phyloP scores from a whole-genome alignment of 345 rosid species.

The Alliaria petiolata region DNA sequence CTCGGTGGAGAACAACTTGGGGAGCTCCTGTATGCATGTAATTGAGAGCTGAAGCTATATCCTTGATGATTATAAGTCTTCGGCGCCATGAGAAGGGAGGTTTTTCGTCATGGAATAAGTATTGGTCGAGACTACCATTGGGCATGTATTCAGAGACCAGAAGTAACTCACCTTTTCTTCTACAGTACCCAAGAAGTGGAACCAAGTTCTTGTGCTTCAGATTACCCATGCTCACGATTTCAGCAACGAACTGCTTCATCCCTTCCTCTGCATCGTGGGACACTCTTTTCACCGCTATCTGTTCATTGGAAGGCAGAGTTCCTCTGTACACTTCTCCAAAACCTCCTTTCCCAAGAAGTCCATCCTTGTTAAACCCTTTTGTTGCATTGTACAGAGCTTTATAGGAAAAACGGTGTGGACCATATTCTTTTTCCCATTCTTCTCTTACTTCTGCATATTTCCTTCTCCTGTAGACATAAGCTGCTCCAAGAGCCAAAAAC shows the following conservation, averaged over 20 bases:
- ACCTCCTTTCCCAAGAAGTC: slow-evolving; percentile 44
- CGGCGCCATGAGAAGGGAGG: slow-evolving; percentile 39
- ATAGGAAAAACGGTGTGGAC: slow-evolving; percentile 41
- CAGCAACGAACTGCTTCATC: slow-evolving; percentile 47
- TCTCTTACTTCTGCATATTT: slow-evolving; percentile 41
- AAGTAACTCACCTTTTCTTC: slow-evolving; percentile 42
- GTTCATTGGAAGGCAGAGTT: slow-evolving; percentile 26
- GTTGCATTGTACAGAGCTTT: slow-evolving; percentile 43
- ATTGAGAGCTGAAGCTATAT: slow-evolving; percentile 36
- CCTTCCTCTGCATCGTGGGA: slow-evolving; percentile 46
- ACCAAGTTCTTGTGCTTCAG: slow-evolving; percentile 50
- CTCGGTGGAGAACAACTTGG: slow-evolving; percentile 48
- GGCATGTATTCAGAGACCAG: slow-evolving; percentile 45
- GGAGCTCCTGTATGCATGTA: slow-evolving; percentile 50
- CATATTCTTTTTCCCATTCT: slow-evolving; percentile 47
- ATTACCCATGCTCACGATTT: slow-evolving; percentile 42
- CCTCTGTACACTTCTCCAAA: slow-evolving; percentile 57
- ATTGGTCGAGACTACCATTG: slow-evolving; percentile 44
- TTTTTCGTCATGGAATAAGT: slow-evolving; percentile 17
- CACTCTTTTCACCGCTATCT: slow-evolving; percentile 56
- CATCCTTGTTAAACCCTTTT: slow-evolving; percentile 38
- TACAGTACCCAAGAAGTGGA: slow-evolving; percentile 43
- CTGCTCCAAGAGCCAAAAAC: slow-evolving; percentile 18
- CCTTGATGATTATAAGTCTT: slow-evolving; percentile 32
- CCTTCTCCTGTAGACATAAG: slow-evolving; percentile 26